phyloP scores from a whole-genome alignment of 228 moss, liverwort and hornwort species.

The Sphagnum fallax region DNA sequence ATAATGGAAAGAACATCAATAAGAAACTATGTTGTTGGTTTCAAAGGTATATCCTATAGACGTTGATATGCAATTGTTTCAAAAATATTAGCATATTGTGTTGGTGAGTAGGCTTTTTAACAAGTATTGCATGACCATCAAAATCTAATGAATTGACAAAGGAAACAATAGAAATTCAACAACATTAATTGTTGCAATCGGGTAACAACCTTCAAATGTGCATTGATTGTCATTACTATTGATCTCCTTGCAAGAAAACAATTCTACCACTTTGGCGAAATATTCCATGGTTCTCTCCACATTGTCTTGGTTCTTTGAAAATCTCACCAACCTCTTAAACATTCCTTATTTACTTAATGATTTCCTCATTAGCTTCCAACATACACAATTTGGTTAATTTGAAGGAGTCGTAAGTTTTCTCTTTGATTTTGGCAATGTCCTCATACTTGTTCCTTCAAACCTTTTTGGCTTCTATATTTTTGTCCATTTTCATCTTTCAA shows the following conservation, averaged over 20 bases:
- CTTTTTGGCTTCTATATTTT: no score
- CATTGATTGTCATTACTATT: slow-evolving; percentile 20
- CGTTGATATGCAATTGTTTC: no score
- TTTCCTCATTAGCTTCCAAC: background rate
- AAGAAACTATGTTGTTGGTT: no score
- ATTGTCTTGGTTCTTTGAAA: slow-evolving; percentile 17
- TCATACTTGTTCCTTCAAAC: background rate
- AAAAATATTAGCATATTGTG: no score
- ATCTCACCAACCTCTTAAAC: slow-evolving; percentile 18
- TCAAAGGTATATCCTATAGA: no score
- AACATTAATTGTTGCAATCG: slow-evolving; percentile 14
- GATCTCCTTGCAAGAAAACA: slow-evolving; percentile 15
- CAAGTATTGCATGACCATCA: no score
- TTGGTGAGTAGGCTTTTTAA: no score
- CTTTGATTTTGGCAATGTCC: background rate
- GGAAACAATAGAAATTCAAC: no score
- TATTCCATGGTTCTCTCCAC: slow-evolving; percentile 11
- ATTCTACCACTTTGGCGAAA: slow-evolving; percentile 22
- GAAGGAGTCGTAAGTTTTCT: background rate
- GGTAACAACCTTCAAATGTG: slow-evolving; percentile 25
- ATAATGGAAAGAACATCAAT: no score
- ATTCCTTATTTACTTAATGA: background rate
- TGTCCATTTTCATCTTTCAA: background rate
- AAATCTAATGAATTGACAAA: no score
- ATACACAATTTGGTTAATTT: background rate